Base-by-base conservation (phyloP, 495 filamentous ascomycete species). In the Darksidea phi region DNA sequence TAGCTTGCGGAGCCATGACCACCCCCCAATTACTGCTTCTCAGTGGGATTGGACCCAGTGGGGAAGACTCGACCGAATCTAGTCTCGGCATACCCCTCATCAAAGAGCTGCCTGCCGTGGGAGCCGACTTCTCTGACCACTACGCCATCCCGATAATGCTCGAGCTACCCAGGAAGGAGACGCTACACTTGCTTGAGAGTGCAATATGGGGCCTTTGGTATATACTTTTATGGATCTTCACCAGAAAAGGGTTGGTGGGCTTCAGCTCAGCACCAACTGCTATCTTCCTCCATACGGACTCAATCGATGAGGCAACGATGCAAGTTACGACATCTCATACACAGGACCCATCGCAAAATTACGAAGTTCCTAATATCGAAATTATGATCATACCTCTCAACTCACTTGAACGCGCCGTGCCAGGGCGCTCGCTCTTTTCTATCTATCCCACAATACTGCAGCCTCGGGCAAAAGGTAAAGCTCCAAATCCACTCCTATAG, bases 21-120 rank as follows among this genome's bases (percentile, higher is more conserved):
- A 65, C 56, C 41, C 61, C 61, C 10, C 61, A 65, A 25, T 17
- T 67, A 17, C 56, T 67, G 38, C 49, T 55, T 23, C 47, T 67
- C 17, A 57, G 46, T 48, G 60, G 61, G 32, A 67, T 67, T 26
- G 65, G 61, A 38, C 72, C 70, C 11, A 42, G n/a, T n/a, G n/a
- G 37, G 37, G 23, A 32, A 2, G 42, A 47, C 24, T 47, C 57
- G 48, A 61, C 8, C n/a, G n/a, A n/a, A n/a, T n/a, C n/a, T n/a
- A n/a, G n/a, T 17, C 57, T 61, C 24, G 41, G 41, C n/a, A 61
- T 61, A 34, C 57, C 48, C 41, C 48, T 61, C 37, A 28, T 54
- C 37, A 61, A 61, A 54, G 57, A 61, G 36, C 48, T 61, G 41
- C 57, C 46, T 46, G 57, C 38, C 15, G 57, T 61, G 37, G 57